A percentile compares a stretch with the other conserved stretches of the same genome.
Conservation (phyloP, 129 eudicot genomes). For the Ambrosia trifida region DNA sequence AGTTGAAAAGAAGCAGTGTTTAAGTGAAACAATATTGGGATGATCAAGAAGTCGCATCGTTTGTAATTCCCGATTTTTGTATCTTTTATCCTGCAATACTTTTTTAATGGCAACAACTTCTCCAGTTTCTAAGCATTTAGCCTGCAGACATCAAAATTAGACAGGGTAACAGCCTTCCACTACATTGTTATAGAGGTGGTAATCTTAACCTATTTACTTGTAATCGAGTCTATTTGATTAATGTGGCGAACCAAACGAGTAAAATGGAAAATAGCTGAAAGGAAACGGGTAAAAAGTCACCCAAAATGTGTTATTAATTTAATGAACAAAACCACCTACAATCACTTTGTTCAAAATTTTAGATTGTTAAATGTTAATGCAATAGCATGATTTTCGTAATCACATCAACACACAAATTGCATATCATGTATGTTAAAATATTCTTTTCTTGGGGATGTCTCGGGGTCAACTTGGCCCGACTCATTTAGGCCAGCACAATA, state of each 20-base stretch:
- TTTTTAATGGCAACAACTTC: slow-evolving; percentile 83
- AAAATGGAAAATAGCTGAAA: neutral
- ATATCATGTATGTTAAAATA: neutral
- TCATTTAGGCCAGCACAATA: neutral
- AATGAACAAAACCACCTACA: neutral
- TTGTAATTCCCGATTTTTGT: slow-evolving; percentile 80
- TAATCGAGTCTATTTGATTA: neutral
- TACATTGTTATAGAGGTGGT: too few relatives aligned
- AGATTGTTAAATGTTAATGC: neutral
- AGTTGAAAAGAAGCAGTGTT: slow-evolving; percentile 86
- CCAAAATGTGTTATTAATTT: neutral
- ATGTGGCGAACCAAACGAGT: neutral
- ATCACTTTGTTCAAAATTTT: neutral
- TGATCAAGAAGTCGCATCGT: slow-evolving; percentile 91
- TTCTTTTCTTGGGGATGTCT: neutral
- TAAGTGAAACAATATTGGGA: slow-evolving; percentile 75
- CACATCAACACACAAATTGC: neutral
- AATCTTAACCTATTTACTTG: too few relatives aligned
- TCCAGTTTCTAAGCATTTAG: slow-evolving; percentile 82
- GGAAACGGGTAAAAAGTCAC: neutral
- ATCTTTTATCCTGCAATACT: slow-evolving; percentile 84
- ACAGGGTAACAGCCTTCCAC: neutral
- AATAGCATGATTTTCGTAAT: neutral
- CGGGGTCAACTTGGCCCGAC: neutral
- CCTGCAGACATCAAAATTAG: slow-evolving; percentile 40